Evolutionary conservation across 352 stramenopile species (phyloP).

Genomic region (Globisporangium cylindrosporum): DNA sequence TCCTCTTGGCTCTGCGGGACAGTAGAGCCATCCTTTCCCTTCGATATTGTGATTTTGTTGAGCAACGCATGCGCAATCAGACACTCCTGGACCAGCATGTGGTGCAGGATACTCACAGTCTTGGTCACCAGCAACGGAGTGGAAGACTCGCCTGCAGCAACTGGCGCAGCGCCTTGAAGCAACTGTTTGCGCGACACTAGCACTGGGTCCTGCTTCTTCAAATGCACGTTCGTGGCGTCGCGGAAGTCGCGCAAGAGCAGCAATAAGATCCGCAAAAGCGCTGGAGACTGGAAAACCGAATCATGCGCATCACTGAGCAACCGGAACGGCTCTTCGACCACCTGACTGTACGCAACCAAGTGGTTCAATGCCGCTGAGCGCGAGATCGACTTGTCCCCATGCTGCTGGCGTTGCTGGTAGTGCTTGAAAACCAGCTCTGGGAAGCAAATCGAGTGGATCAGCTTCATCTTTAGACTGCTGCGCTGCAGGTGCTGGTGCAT

Average conservation of each 20-base stretch:
- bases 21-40: constrained; percentile 3
- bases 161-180: constrained; percentile 5
- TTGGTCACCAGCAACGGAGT: constrained; percentile 15
- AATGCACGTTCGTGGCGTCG: constrained; percentile 38
- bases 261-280: constrained; percentile 41
- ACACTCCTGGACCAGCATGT: constrained; percentile 55
- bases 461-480: constrained; percentile 28
- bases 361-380: constrained; percentile 16
- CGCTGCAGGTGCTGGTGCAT: constrained; percentile 26
- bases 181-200: constrained; percentile 20
- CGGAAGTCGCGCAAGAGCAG: constrained; percentile 38
- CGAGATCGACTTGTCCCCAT: constrained; percentile 6
- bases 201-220: constrained; percentile 39
- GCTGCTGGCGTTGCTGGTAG: constrained; percentile 29
- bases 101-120: constrained; percentile 39
- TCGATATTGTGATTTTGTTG: constrained; percentile 7
- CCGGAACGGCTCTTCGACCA: constrained; percentile 54
- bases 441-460: constrained; percentile 51
- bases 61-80: constrained; percentile 51
- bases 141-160: background rate
- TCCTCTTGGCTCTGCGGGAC: constrained; percentile 14
- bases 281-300: constrained; percentile 32
- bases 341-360: constrained; percentile 41
- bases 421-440: constrained; percentile 32
- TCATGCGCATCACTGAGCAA: constrained; percentile 43